Evolutionary conservation across 176 grass and related monocot species (phyloP), one percentile per base, ranked within the genome.

Genomic region (Triticum urartu): DNA sequence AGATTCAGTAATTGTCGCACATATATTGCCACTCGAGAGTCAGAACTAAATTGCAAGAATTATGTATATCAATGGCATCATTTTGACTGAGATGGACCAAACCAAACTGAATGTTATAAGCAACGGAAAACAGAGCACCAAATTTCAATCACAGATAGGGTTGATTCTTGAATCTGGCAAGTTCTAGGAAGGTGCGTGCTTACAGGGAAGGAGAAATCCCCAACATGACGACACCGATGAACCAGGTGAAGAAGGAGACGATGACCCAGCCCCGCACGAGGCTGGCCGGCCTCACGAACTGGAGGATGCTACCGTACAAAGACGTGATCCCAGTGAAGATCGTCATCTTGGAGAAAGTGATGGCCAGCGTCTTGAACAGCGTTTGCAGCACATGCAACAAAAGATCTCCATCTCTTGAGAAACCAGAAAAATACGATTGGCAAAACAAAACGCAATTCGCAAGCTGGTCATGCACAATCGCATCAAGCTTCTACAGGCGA

Each of bases 301-400:
- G 79, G 74, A 95, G 88, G 91, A 93, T 98, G 65, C 86, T 91
- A 30, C 96, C 92, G 74, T 90, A 98, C 28, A 98, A 84, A 74
- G 96, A 93, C 68, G 93, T 98, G 85, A 98, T 98, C 73, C 93
- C 96, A 13, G 92, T 95, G 87, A 98, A 98, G 17, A 98, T 88
- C 71, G 92, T 98, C 96, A 98, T 95, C 61, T 92, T 98, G 25
- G 93, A 98, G 91, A 98, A 98, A 34, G 96, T 94, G 86, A 98
- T 98, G 52, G 88, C 93, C 91, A 39, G 38, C 38, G 96, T 98
- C 96, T n/a, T n/a, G n/a, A n/a, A n/a, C n/a, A n/a, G n/a, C n/a
- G n/a, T n/a, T n/a, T 98, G 83, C 28, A 43, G 39, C 39, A 70
- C 61, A 77, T 62, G 11, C 25, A 7, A 17, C 1, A 45, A 7